Evolutionary conservation across 192 early-diverging fungal species (phyloP).

Genomic region (Entomortierella parvispora): DNA sequence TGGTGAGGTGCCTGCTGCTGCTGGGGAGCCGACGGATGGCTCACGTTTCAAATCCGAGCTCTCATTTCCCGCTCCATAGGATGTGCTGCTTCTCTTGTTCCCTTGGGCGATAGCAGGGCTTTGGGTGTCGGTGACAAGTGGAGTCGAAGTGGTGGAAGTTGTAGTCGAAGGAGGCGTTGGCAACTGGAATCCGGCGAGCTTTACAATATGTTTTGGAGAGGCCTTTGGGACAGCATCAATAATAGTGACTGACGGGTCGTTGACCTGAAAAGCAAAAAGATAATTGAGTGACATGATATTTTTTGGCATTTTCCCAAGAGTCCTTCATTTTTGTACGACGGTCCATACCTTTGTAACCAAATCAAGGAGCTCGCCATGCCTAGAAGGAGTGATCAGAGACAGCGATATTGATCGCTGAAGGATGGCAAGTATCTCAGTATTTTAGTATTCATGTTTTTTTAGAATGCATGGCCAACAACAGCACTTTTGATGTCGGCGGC

Average conservation of each 20-base stretch:
- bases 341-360: slow-evolving; percentile 29
- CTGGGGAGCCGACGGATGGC: slow-evolving; percentile 39
- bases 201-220: slow-evolving; percentile 48
- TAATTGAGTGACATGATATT: slow-evolving; percentile 4
- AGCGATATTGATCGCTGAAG: slow-evolving; percentile 46
- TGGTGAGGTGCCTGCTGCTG: slow-evolving; percentile 35
- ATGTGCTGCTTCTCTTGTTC: slow-evolving; percentile 13
- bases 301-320: neutral
- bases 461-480: neutral
- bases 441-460: slow-evolving; percentile 1
- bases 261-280: slow-evolving; percentile 31
- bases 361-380: slow-evolving; percentile 28
- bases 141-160: slow-evolving; percentile 2
- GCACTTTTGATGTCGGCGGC: neutral
- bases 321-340: too few relatives aligned
- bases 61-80: neutral
- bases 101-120: neutral
- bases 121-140: slow-evolving; percentile 9
- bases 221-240: slow-evolving; percentile 37
- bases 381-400: slow-evolving; percentile 32
- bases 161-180: slow-evolving; percentile 40
- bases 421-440: slow-evolving; percentile 35
- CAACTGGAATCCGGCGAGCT: slow-evolving; percentile 61
- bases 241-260: slow-evolving; percentile 35
- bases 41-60: slow-evolving; percentile 40